phyloP scores from a whole-genome alignment of 2,329 filamentous ascomycete genomes.

The Alternaria triticina region DNA sequence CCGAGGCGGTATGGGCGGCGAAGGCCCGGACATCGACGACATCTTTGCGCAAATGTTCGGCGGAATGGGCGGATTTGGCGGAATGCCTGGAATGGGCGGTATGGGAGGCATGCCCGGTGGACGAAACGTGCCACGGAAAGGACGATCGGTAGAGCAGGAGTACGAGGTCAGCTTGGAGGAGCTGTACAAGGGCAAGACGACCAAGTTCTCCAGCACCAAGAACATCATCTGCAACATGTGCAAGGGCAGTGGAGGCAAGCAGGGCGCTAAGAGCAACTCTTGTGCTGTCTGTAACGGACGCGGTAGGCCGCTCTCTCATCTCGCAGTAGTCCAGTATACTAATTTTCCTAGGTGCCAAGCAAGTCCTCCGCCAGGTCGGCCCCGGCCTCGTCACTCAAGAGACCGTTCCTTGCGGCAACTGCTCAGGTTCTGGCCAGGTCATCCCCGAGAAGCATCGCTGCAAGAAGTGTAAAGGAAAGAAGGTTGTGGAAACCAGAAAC shows the following conservation, averaged over 20 bases:
- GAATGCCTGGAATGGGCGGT: conserved; percentile 66
- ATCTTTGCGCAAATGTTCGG: conserved; percentile 91
- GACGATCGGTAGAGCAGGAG: conserved; percentile 84
- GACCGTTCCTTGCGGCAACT: conserved; percentile 79
- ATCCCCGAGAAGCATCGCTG: conserved; percentile 97
- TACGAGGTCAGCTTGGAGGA: conserved; percentile 94
- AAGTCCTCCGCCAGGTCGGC: conserved; percentile 81
- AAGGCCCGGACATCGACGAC: conserved; percentile 80
- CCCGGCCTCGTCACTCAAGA: conserved; percentile 85
- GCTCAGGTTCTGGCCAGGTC: conserved; percentile 81
- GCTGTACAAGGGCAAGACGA: conserved; percentile 97
- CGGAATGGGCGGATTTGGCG: conserved; percentile 52
- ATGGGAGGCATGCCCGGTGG: conserved; percentile 61
- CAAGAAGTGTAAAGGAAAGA: conserved; percentile 97
- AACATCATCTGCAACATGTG: conserved; percentile 87
- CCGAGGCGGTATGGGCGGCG: conserved; percentile 66
- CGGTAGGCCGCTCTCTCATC: conserved; percentile 53
- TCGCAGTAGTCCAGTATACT: conserved; percentile 9
- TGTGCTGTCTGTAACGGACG: conserved; percentile 86
- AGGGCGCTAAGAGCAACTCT: conserved; percentile 82
- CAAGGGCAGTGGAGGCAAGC: conserved; percentile 88
- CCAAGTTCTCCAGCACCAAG: conserved; percentile 95
- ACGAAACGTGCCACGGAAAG: conserved; percentile 64
- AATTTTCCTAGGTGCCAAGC: conserved; percentile 64
- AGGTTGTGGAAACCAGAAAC: conserved; percentile 87